Evolutionary conservation across 2,329 filamentous ascomycete species (phyloP).

Genomic region (Verticillium tricorpus): DNA sequence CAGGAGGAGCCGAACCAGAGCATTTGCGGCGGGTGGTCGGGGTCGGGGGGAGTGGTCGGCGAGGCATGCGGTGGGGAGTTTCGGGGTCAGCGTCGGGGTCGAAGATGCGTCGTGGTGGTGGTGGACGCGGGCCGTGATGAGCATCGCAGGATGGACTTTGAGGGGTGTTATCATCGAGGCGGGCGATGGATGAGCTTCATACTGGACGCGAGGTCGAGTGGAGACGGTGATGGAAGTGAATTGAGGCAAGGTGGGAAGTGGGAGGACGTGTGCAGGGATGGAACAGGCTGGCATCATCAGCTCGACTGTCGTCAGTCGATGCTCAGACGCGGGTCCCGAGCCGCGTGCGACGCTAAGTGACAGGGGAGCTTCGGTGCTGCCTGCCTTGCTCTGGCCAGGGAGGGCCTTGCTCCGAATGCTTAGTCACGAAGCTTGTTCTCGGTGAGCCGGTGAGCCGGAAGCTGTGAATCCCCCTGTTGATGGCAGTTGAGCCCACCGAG

Average conservation of each 20-base stretch:
- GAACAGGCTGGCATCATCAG: not conserved
- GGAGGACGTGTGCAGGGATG: not conserved
- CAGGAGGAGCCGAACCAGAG: slow-evolving; percentile 37
- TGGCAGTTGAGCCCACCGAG: no score
- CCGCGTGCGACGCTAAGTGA: not conserved
- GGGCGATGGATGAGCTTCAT: not conserved
- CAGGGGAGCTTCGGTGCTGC: not conserved
- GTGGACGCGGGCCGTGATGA: not conserved
- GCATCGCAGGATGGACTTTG: not conserved
- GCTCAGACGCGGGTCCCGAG: not conserved
- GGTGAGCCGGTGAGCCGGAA: no score
- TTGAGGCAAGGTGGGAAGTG: not conserved
- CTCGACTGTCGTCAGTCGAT: not conserved
- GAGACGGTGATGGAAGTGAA: not conserved
- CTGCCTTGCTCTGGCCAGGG: not conserved
- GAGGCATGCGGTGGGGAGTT: slow-evolving; percentile 5
- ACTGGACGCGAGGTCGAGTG: not conserved
- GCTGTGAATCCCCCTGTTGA: no score
- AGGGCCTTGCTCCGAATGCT: no score
- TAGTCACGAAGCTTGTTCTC: no score
- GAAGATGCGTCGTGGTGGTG: not conserved
- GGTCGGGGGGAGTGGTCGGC: not conserved
- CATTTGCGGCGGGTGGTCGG: slow-evolving; percentile 7
- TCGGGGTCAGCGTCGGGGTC: not conserved
- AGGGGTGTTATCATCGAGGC: not conserved